A percentile compares a stretch with the other conserved stretches of the same genome.
Conservation (phyloP, 148 eudicot species). For the Persicaria tinctoria region DNA sequence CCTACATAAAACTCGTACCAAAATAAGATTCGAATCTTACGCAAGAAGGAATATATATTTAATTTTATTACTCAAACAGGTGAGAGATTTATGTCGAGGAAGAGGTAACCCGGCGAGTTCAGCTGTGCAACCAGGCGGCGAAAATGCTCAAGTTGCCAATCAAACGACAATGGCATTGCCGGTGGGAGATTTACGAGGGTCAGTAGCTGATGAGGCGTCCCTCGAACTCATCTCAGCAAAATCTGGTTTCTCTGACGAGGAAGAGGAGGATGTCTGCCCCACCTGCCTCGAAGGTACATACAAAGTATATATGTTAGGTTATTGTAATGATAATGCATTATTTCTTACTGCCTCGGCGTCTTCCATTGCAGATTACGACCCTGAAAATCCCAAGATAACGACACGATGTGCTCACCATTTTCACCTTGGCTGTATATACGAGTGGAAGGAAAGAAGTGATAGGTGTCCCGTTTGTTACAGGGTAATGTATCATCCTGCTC, state of each 20-base stretch:
- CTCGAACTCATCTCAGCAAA: not conserved
- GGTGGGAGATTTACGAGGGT: not conserved
- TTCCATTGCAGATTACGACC: constrained; percentile 4
- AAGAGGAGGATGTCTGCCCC: constrained; percentile 13
- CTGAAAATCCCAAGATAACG: constrained; percentile 13
- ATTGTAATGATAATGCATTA: no score
- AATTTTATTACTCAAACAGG: not conserved
- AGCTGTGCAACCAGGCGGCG: not conserved
- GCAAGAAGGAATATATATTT: no score
- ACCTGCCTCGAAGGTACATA: constrained; percentile 12
- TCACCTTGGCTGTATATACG: constrained; percentile 15
- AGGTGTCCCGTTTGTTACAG: constrained; percentile 9
- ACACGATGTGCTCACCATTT: constrained; percentile 11
- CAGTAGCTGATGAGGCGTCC: not conserved
- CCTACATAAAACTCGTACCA: no score
- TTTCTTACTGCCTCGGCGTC: no score
- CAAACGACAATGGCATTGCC: not conserved
- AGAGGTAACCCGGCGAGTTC: not conserved
- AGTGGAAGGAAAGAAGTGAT: constrained; percentile 18
- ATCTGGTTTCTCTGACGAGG: not conserved
- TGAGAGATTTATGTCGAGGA: not conserved
- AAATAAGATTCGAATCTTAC: no score
- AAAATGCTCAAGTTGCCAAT: not conserved
- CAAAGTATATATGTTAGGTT: no score
- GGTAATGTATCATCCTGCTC: not conserved